Evolutionary conservation across 176 grass and related monocot genomes (phyloP).

Genomic region (Dendrocalamus sinicus): DNA sequence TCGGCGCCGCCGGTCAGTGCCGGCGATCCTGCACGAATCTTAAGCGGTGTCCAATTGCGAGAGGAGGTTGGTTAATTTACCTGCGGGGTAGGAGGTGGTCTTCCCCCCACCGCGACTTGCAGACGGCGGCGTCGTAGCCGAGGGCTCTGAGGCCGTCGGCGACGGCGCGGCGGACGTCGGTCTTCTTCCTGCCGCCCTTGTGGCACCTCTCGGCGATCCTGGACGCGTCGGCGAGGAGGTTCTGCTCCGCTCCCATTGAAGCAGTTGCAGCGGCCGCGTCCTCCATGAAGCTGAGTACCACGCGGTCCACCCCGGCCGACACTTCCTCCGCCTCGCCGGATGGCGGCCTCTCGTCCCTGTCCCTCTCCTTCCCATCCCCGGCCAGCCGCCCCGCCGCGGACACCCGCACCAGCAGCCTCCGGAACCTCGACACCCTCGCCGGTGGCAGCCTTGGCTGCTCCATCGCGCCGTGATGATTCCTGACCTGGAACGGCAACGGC

Average conservation of each 20-base stretch:
- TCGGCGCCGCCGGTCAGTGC: background rate
- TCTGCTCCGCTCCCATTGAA: slow-evolving; percentile 78
- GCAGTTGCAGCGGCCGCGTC: slow-evolving; percentile 56
- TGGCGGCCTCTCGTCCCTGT: slow-evolving; percentile 43
- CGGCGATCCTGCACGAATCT: background rate
- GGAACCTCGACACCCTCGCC: slow-evolving; percentile 56
- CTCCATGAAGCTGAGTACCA: slow-evolving; percentile 82
- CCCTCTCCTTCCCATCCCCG: slow-evolving; percentile 3
- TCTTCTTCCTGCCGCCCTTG: slow-evolving; percentile 46
- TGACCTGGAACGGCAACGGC: slow-evolving; percentile 60
- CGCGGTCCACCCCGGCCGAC: slow-evolving; percentile 58
- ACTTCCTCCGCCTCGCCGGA: slow-evolving; percentile 37
- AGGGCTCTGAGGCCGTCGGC: slow-evolving; percentile 60
- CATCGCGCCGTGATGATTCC: slow-evolving; percentile 53
- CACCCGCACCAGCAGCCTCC: slow-evolving; percentile 60
- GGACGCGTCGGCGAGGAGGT: slow-evolving; percentile 65
- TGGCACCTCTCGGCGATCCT: slow-evolving; percentile 55
- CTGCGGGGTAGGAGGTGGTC: slow-evolving; percentile 43
- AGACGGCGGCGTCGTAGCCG: slow-evolving; percentile 75
- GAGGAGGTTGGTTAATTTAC: slow-evolving; percentile 15
- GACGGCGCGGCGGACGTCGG: slow-evolving; percentile 49
- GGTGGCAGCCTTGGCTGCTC: slow-evolving; percentile 34
- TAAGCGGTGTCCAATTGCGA: background rate
- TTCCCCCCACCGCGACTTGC: slow-evolving; percentile 74
- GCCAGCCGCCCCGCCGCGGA: slow-evolving; percentile 39